Evolutionary conservation across 2,329 filamentous ascomycete genomes (phyloP).

Genomic region (Verticillium isaacii): DNA sequence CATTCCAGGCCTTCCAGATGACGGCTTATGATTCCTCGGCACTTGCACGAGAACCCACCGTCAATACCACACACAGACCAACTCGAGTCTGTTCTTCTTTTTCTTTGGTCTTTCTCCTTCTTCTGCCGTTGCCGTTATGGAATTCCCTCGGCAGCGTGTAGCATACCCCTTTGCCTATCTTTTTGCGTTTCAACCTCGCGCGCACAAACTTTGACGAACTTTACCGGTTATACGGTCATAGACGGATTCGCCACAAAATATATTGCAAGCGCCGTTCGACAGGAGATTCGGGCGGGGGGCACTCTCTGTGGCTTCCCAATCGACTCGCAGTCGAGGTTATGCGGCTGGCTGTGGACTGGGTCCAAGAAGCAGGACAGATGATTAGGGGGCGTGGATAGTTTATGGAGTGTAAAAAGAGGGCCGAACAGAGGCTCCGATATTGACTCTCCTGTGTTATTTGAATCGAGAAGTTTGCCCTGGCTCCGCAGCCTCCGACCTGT

Average conservation of each 20-base stretch:
- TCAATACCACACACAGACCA: background rate
- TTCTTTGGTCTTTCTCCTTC: conserved; percentile 1
- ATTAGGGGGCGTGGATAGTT: background rate
- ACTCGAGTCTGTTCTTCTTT: conserved; percentile 2
- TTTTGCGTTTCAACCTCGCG: conserved; percentile 1
- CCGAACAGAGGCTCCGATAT: background rate
- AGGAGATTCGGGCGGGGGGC: background rate
- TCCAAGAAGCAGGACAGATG: background rate
- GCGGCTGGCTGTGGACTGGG: background rate
- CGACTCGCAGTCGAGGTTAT: background rate
- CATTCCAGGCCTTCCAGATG: background rate
- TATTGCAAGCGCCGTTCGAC: conserved; percentile 1
- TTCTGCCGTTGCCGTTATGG: background rate
- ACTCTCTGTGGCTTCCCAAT: background rate
- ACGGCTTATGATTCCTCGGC: background rate
- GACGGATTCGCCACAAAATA: background rate
- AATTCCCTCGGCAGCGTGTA: conserved; percentile 21
- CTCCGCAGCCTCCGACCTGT: no score
- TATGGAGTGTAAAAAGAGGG: background rate
- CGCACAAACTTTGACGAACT: conserved; percentile 12
- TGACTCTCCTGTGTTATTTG: background rate
- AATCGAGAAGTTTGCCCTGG: background rate
- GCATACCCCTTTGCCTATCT: conserved; percentile 25
- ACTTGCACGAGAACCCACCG: background rate
- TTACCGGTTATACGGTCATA: conserved; percentile 8